phyloP scores from a whole-genome alignment of 1,284 basidiomycete genomes.

The Ceratobasidium sp. region DNA sequence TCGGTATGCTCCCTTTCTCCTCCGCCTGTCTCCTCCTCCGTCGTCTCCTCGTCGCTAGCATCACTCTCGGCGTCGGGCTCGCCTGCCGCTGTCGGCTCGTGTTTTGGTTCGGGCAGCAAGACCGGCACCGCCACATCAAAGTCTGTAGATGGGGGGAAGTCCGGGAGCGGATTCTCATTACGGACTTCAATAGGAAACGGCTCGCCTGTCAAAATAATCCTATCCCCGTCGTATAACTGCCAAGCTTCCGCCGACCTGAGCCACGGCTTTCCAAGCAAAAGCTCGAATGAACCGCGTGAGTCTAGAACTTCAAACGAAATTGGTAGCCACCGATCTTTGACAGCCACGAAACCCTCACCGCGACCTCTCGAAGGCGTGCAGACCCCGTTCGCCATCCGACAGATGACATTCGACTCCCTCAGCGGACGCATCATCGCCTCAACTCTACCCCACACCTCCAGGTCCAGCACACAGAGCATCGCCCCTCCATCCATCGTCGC shows the following conservation, averaged over 20 bases:
- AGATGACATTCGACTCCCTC: neutral
- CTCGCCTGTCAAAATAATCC: neutral
- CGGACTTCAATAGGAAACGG: neutral
- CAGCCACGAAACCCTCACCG: neutral
- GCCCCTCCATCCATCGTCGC: slow-evolving; percentile 25
- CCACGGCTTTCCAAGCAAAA: slow-evolving; percentile 23
- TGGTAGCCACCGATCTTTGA: neutral
- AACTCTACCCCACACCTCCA: neutral
- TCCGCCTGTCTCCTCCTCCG: too few species aligned
- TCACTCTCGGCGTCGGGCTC: too few species aligned
- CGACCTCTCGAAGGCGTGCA: slow-evolving; percentile 8
- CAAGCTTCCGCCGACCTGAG: neutral
- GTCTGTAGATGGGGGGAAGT: neutral
- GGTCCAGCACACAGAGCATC: slow-evolving; percentile 27
- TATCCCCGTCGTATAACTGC: neutral
- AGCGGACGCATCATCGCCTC: neutral
- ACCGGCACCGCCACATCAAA: neutral
- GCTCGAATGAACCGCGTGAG: neutral
- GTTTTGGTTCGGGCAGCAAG: neutral
- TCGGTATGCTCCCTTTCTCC: too few species aligned
- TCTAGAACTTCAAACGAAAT: slow-evolving; percentile 26
- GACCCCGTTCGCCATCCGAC: slow-evolving; percentile 26
- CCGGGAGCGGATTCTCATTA: neutral
- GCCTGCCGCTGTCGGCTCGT: neutral
- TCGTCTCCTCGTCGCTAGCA: too few species aligned